Conservation (phyloP, 2,329 filamentous ascomycete genomes). For the Coniochaeta sp. region DNA sequence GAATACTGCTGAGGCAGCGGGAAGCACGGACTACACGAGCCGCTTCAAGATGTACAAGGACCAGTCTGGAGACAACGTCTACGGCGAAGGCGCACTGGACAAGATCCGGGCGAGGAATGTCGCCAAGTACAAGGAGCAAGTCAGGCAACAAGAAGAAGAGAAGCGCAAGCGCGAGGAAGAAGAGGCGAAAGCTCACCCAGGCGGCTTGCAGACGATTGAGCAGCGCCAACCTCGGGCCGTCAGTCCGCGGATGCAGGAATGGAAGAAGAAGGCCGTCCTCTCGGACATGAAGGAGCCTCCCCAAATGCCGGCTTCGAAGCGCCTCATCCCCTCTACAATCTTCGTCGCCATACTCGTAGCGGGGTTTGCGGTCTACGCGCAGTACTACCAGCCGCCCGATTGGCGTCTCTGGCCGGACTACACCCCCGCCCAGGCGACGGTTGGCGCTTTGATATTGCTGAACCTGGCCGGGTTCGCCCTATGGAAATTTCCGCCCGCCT, state of each 20-base stretch:
- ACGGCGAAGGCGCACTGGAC: constrained; percentile 51
- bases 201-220: constrained; percentile 33
- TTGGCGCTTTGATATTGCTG: constrained; percentile 51
- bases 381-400: constrained; percentile 43
- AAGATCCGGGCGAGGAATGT: constrained; percentile 46
- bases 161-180: constrained; percentile 21
- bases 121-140: constrained; percentile 38
- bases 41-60: constrained; percentile 16
- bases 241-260: constrained; percentile 32
- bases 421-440: constrained; percentile 55
- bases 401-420: constrained; percentile 52
- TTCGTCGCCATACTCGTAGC: constrained; percentile 37
- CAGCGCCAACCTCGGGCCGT: constrained; percentile 24
- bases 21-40: constrained; percentile 7
- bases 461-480: constrained; percentile 50
- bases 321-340: constrained; percentile 47
- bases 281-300: constrained; percentile 45
- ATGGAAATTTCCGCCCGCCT: constrained; percentile 60
- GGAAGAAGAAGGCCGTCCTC: constrained; percentile 33
- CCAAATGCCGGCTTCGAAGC: constrained; percentile 42
- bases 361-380: constrained; percentile 33
- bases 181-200: constrained; percentile 31
- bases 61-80: constrained; percentile 36
- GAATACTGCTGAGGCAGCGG: constrained; percentile 9
- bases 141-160: constrained; percentile 18